Evolutionary conservation across 208 protist species (phyloP).

Genomic region (Crithidia mellificae): DNA sequence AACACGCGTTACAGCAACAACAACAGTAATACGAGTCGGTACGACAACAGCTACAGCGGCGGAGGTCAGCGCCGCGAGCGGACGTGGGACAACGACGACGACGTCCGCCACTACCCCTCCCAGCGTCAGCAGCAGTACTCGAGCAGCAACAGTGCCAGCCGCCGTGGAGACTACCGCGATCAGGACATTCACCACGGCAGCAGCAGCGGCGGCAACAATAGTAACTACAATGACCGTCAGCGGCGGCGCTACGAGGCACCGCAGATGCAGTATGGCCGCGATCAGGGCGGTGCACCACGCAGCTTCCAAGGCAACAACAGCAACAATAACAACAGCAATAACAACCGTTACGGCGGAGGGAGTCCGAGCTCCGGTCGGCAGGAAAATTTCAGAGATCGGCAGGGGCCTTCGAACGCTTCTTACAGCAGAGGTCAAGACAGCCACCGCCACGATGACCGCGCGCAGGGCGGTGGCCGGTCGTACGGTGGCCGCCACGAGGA

Average conservation of each 20-base stretch:
- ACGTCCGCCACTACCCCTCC: slow-evolving; percentile 1
- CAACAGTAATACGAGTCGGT: too few species aligned
- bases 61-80: slow-evolving; percentile 30
- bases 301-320: background rate
- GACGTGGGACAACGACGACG: slow-evolving; percentile 19
- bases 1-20: slow-evolving; percentile 18
- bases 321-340: background rate
- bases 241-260: slow-evolving; percentile 29
- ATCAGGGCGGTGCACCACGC: background rate
- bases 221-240: slow-evolving; percentile 7
- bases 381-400: background rate
- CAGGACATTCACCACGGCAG: background rate
- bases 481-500: slow-evolving; percentile 1
- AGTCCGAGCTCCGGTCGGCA: background rate
- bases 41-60: slow-evolving; percentile 8
- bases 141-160: too few species aligned
- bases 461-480: background rate
- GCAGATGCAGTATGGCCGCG: background rate
- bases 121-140: too few species aligned
- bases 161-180: too few species aligned
- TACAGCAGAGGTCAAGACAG: background rate
- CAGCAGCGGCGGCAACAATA: background rate
- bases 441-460: background rate
- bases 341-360: too few species aligned
- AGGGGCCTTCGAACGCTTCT: background rate